Evolutionary conservation across 805 yeast species (phyloP).

Genomic region (Blastobotrys mokoenaii): DNA sequence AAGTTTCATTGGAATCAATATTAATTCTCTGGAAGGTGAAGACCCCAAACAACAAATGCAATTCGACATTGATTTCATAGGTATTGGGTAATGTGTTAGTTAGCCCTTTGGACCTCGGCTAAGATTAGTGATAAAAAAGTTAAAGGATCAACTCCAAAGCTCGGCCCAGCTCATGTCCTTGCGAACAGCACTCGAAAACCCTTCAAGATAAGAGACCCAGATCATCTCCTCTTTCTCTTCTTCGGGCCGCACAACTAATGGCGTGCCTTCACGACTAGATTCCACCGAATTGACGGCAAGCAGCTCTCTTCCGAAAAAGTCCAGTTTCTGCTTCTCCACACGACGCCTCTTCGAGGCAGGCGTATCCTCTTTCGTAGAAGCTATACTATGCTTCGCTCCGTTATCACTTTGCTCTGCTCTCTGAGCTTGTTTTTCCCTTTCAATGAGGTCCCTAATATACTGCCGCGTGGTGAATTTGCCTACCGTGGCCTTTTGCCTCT

Average conservation of each 20-base stretch:
- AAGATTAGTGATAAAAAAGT: no score
- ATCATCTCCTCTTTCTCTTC: slow-evolving; percentile 24
- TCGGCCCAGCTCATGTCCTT: slow-evolving; percentile 73
- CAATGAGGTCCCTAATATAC: slow-evolving; percentile 5
- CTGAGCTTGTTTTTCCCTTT: neutral
- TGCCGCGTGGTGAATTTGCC: slow-evolving; percentile 15
- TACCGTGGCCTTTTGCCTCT: slow-evolving; percentile 9
- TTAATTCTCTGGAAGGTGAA: no score
- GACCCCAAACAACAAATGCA: no score
- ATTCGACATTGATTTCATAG: no score
- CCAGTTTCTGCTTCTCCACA: slow-evolving; percentile 7
- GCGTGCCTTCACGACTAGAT: neutral
- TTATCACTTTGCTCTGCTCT: neutral
- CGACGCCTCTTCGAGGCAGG: neutral
- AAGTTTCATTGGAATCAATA: no score
- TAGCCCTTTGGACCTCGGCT: no score
- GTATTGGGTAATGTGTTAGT: no score
- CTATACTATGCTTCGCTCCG: slow-evolving; percentile 3
- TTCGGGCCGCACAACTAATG: neutral
- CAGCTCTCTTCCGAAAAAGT: slow-evolving; percentile 15
- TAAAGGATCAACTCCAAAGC: slow-evolving; percentile 24
- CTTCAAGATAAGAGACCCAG: slow-evolving; percentile 92
- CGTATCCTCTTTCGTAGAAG: slow-evolving; percentile 1
- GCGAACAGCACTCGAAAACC: slow-evolving; percentile 84
- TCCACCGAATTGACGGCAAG: slow-evolving; percentile 4